Evolutionary conservation across 495 filamentous ascomycete genomes (phyloP).

Genomic region (Aspergillus campestris): DNA sequence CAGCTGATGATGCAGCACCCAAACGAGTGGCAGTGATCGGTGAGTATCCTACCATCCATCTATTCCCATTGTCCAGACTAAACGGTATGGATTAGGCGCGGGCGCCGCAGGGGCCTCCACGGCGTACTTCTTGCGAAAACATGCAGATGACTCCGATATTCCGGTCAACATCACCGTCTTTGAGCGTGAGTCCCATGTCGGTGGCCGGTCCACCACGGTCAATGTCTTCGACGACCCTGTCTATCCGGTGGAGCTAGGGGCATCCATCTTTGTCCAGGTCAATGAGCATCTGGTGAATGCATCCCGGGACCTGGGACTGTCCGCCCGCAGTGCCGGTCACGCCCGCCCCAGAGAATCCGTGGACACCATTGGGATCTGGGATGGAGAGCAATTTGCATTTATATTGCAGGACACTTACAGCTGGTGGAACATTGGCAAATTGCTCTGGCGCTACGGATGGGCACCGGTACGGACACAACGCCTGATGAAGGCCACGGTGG

Average conservation of each 20-base stretch:
- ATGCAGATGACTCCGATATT: slow-evolving; percentile 45
- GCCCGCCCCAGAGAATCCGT: slow-evolving; percentile 28
- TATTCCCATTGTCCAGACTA: neutral
- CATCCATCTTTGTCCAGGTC: slow-evolving; percentile 81
- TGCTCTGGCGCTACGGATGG: slow-evolving; percentile 79
- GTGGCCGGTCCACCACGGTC: slow-evolving; percentile 85
- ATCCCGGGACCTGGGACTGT: slow-evolving; percentile 62
- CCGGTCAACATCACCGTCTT: slow-evolving; percentile 77
- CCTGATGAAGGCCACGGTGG: slow-evolving; percentile 63
- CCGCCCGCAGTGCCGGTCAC: slow-evolving; percentile 24
- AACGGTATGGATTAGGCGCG: slow-evolving; percentile 52
- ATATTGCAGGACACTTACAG: slow-evolving; percentile 45
- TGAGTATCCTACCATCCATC: slow-evolving; percentile 9
- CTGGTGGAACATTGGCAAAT: slow-evolving; percentile 74
- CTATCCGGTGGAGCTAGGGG: slow-evolving; percentile 77
- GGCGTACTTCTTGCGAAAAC: slow-evolving; percentile 72
- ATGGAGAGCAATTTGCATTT: slow-evolving; percentile 72
- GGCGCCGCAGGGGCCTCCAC: slow-evolving; percentile 82
- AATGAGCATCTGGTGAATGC: slow-evolving; percentile 78
- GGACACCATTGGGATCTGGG: slow-evolving; percentile 67
- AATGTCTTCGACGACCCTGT: slow-evolving; percentile 63
- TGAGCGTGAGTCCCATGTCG: slow-evolving; percentile 71
- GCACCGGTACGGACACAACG: slow-evolving; percentile 66
- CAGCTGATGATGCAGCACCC: slow-evolving; percentile 15
- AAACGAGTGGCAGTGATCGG: slow-evolving; percentile 43